A percentile compares a stretch with the other conserved stretches of the same genome.
Conservation (phyloP, 345 rosid genomes). For the Euphorbia tirucalli region DNA sequence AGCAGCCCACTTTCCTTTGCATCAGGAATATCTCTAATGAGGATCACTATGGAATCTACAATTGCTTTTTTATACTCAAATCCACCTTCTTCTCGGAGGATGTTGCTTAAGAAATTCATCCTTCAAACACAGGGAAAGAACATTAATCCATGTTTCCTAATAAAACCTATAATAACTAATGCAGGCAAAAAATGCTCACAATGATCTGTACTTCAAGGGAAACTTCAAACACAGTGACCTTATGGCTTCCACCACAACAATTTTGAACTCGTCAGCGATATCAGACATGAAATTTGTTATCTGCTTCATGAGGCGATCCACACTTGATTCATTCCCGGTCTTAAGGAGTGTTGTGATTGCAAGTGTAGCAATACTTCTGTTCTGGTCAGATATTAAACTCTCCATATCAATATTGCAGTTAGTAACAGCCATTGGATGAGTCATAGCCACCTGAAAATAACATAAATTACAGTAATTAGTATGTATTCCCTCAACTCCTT, state of each 20-base stretch:
- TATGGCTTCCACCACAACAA: conserved; percentile 98
- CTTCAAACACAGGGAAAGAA: conserved; percentile 38
- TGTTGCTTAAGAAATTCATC: conserved; percentile 98
- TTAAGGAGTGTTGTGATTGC: conserved; percentile 96
- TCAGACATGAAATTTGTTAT: conserved; percentile 97
- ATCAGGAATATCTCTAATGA: conserved; percentile 97
- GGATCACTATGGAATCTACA: conserved; percentile 94
- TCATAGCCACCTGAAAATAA: conserved; percentile 87
- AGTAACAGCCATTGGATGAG: conserved; percentile 98
- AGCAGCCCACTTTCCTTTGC: conserved; percentile 96
- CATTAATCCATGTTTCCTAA: not conserved
- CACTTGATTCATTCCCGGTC: conserved; percentile 98
- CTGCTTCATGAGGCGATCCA: conserved; percentile 98
- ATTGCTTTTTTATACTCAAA: conserved; percentile 97
- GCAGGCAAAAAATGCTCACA: conserved; percentile 50
- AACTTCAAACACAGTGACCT: conserved; percentile 95
- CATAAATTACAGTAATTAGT: not conserved
- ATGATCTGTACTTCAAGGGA: conserved; percentile 90
- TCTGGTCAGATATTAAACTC: conserved; percentile 95
- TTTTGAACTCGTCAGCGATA: conserved; percentile 97
- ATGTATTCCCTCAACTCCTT: not conserved
- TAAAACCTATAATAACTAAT: not conserved
- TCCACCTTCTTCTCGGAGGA: conserved; percentile 99
- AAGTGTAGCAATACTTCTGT: conserved; percentile 97
- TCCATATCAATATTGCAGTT: conserved; percentile 99